Base-by-base conservation (phyloP, 2,329 filamentous ascomycete genomes). In the Stagonosporopsis cucurbitacearum region DNA sequence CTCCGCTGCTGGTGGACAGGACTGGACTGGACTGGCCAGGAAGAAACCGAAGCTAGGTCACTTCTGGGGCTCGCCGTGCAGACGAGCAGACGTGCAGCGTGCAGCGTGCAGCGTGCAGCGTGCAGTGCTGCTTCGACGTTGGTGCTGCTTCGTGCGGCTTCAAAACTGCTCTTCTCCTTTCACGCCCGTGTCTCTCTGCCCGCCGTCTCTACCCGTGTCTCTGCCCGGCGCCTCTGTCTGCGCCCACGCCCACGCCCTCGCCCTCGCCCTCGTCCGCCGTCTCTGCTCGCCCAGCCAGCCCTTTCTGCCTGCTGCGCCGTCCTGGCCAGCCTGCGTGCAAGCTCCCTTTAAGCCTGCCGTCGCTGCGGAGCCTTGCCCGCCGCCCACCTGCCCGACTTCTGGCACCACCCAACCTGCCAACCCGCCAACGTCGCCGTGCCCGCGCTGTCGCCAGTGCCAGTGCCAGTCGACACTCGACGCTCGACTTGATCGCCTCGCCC, bases 121-220 rank as follows among this genome's bases (percentile, higher is more conserved):
- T n/a, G n/a, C n/a, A n/a, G n/a, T n/a, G n/a, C n/a, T n/a, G n/a
- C n/a, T n/a, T n/a, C n/a, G n/a, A n/a, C n/a, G n/a, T n/a, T n/a
- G n/a, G n/a, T n/a, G n/a, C n/a, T n/a, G n/a, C n/a, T n/a, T n/a
- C n/a, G 50, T 54, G 50, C 55, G 50, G 55, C 55, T 47, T 58
- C 55, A 54, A 58, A 58, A 50, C 45, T 58, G 55, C 45, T 20
- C 35, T 45, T 41, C 55, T 58, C 55, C 55, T 58, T 58, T 58
- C 55, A 43, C 41, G 36, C 45, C 46, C 35, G 46, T 46, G 7
- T 26, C 45, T 25, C 50, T 35, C 35, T 46, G 45, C 52, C 52
- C 40, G 42, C 48, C 20, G 43, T 32, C 42, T 5, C 25, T 26
- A 9, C 25, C 25, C 9, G 5, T 26, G 25, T 5, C 6, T 12